These are phyloP conservation scores for Sclerospora graminicola DNA, from an alignment of 352 stramenopile genomes.

Conservation along the genomic window DNA sequence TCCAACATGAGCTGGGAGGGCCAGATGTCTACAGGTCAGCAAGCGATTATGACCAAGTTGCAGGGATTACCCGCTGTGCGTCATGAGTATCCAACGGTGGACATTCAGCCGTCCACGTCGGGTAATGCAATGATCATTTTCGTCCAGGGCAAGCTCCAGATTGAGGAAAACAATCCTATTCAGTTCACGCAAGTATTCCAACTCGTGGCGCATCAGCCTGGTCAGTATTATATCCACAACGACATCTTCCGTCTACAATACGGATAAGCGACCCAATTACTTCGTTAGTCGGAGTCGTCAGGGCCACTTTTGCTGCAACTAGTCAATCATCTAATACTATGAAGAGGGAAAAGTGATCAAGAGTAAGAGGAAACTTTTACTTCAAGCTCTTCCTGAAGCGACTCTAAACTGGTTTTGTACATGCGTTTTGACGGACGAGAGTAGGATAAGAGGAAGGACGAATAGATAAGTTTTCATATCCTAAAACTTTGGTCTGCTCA, in stretches of 20 bases:
- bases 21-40: slow-evolving; percentile 50
- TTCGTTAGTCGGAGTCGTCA: slow-evolving; percentile 9
- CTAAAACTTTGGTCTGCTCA: no score
- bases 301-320: background rate
- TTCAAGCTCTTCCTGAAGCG: background rate
- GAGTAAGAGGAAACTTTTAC: slow-evolving; percentile 1
- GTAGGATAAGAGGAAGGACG: slow-evolving; percentile 18
- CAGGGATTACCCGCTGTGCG: slow-evolving; percentile 45
- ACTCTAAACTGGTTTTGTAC: slow-evolving; percentile 3
- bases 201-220: slow-evolving; percentile 86
- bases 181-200: slow-evolving; percentile 98
- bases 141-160: slow-evolving; percentile 89
- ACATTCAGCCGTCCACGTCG: slow-evolving; percentile 89
- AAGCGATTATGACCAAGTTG: slow-evolving; percentile 88
- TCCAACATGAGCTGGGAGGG: slow-evolving; percentile 81
- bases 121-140: slow-evolving; percentile 92
- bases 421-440: slow-evolving; percentile 7
- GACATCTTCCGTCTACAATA: slow-evolving; percentile 97
- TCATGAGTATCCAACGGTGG: slow-evolving; percentile 84
- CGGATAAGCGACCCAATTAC: slow-evolving; percentile 52
- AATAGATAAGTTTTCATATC: slow-evolving; percentile 15
- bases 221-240: slow-evolving; percentile 97
- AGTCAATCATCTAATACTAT: slow-evolving; percentile 1
- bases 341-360: slow-evolving; percentile 3
- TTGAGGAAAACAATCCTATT: slow-evolving; percentile 90